Base-by-base conservation (phyloP, 257 asterid genomes). In the Solanum tarapatanum region DNA sequence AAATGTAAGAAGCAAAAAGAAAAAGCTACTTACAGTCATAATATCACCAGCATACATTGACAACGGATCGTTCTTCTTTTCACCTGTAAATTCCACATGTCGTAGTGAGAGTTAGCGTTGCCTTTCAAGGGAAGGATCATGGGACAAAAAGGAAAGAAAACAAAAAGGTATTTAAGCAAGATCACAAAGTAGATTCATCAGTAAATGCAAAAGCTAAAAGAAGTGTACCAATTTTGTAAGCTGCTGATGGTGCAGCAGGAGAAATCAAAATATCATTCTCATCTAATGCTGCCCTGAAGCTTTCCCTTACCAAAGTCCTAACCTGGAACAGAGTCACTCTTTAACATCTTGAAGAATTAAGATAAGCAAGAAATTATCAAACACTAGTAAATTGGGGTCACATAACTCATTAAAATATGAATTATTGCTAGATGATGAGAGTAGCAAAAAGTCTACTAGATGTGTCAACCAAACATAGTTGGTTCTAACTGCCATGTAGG, bases 11-110 rank as follows among this genome's bases (percentile, higher is more conserved):
- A 70, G 58, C 72, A 70, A 76, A 28, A 68, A 69, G 1, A 11
- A 89, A 74, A 14, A 62, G 69, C 24, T 80, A 92, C 99, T 93
- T 91, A 96, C 99, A 37, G 99, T 97, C 99, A 96, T 97, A 70
- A 95, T 95, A 88, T 97, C 99, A 84, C 99, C 99, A 7, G 98
- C 99, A 86, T 97, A 97, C 99, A 97, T 96, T 90, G 99, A 97
- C 94, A 97, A 91, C 4, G 99, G 99, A 75, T 97, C 99, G 85
- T 95, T 91, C 94, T 96, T 97, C 99, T 97, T 97, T 92, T 97
- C 99, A 86, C 99, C 99, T 97, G 95, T 69, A 89, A 80, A 87
- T 87, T 87, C 75, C 75, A 86, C 77, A 89, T 83, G 37, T 84
- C 80, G 26, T 39, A 58, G 75, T 48, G 84, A 41, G 83, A 45